A percentile compares a stretch with the other conserved stretches of the same genome.
These are phyloP conservation scores for Mucor racemosus DNA, from an alignment of 371 early-diverging fungal genomes.

Conservation along the genomic window DNA sequence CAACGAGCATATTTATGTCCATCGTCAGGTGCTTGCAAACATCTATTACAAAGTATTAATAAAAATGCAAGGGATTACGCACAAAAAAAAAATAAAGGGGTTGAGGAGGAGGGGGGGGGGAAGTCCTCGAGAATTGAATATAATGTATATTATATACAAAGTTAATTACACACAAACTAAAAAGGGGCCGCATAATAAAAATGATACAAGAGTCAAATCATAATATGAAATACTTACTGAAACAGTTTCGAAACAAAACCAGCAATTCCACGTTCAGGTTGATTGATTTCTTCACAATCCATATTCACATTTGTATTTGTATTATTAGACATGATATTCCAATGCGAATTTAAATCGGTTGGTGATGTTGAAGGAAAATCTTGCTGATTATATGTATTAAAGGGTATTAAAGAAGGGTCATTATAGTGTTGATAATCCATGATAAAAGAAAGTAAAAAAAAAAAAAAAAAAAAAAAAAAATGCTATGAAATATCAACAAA, in stretches of 20 bases:
- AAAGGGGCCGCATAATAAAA: background rate
- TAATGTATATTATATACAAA: background rate
- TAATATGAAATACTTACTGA: slow-evolving; percentile 28
- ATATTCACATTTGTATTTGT: background rate
- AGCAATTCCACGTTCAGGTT: slow-evolving; percentile 38
- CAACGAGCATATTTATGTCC: slow-evolving; percentile 45
- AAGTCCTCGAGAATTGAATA: background rate
- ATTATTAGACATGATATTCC: background rate
- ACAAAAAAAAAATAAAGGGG: background rate
- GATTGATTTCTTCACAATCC: slow-evolving; percentile 10
- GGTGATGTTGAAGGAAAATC: background rate
- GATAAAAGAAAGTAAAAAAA: background rate
- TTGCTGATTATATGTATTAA: background rate
- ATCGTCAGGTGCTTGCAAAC: slow-evolving; percentile 40
- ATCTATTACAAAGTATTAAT: slow-evolving; percentile 21
- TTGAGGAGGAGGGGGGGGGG: background rate
- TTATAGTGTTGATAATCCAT: slow-evolving; percentile 4
- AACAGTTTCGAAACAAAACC: slow-evolving; percentile 48
- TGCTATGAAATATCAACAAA: background rate
- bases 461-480: too few relatives aligned
- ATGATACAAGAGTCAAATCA: background rate
- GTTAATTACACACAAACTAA: background rate
- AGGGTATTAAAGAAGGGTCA: slow-evolving; percentile 4
- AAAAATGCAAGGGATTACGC: slow-evolving; percentile 6
- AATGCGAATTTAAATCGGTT: background rate